These are phyloP conservation scores for Asterionellopsis glacialis DNA, from an alignment of 108 stramenopile genomes.

Conservation along the genomic window DNA sequence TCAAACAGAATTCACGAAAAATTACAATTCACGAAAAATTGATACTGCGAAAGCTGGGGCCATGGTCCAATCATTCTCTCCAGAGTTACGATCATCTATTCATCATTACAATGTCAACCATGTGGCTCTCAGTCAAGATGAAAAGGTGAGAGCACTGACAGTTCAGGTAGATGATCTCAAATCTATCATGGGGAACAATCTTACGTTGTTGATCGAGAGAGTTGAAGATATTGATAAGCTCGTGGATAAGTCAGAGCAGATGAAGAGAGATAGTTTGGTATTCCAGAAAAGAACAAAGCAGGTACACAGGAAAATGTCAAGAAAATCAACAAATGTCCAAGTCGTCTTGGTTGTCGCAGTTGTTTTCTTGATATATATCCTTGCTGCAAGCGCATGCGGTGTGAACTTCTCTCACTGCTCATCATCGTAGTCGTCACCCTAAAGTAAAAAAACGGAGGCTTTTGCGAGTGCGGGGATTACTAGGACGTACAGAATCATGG, in stretches of 20 bases:
- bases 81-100: slow-evolving; percentile 44
- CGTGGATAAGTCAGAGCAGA: slow-evolving; percentile 40
- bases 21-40: slow-evolving; percentile 34
- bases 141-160: slow-evolving; percentile 30
- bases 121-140: slow-evolving; percentile 33
- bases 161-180: slow-evolving; percentile 69
- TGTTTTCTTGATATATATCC: slow-evolving; percentile 6
- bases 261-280: slow-evolving; percentile 51
- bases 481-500: too few relatives aligned
- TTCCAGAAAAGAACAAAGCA: slow-evolving; percentile 29
- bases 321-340: slow-evolving; percentile 14
- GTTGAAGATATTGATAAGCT: slow-evolving; percentile 44
- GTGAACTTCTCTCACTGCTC: not conserved
- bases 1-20: slow-evolving; percentile 38
- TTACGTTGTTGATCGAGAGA: slow-evolving; percentile 53
- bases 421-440: too few relatives aligned
- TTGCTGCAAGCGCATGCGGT: slow-evolving; percentile 10
- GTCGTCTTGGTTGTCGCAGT: slow-evolving; percentile 13
- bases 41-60: slow-evolving; percentile 60
- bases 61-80: slow-evolving; percentile 60
- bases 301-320: slow-evolving; percentile 14
- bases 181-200: slow-evolving; percentile 56
- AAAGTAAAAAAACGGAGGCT: too few relatives aligned
- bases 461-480: too few relatives aligned
- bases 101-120: slow-evolving; percentile 75